Evolutionary conservation across 768 basidiomycete species (phyloP).

Genomic region (Chiua virens): DNA sequence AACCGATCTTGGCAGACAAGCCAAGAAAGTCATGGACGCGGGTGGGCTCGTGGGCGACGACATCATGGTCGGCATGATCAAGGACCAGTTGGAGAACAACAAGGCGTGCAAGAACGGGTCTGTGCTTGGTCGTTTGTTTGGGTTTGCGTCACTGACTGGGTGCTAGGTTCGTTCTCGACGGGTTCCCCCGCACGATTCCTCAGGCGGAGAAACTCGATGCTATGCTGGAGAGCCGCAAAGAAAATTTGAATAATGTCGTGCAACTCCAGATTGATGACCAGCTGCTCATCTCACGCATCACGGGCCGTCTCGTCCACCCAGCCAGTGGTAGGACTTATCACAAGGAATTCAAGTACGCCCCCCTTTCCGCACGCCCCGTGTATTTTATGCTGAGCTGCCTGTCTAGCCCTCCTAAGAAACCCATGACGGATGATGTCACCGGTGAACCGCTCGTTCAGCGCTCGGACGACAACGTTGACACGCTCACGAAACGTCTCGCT

Average conservation of each 20-base stretch:
- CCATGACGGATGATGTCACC: conserved; percentile 89
- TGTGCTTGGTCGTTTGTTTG: neutral
- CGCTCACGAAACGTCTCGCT: conserved; percentile 81
- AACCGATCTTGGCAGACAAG: conserved; percentile 84
- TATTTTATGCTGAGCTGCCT: conserved; percentile 8
- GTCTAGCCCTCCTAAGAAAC: conserved; percentile 91
- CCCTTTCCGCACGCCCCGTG: neutral
- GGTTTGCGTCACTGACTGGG: neutral
- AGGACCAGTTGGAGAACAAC: conserved; percentile 93
- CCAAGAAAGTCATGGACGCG: conserved; percentile 97
- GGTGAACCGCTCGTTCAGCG: conserved; percentile 97
- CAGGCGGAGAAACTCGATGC: conserved; percentile 95
- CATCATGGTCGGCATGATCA: conserved; percentile 97
- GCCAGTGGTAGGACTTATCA: conserved; percentile 91
- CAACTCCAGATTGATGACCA: conserved; percentile 92
- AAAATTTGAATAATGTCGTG: conserved; percentile 90
- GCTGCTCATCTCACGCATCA: conserved; percentile 95
- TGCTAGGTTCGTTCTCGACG: conserved; percentile 92
- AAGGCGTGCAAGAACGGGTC: conserved; percentile 93
- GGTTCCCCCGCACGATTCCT: conserved; percentile 97
- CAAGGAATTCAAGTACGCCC: conserved; percentile 85
- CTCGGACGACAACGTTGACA: conserved; percentile 97
- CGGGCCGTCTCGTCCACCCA: conserved; percentile 91
- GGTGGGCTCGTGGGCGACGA: conserved; percentile 96
- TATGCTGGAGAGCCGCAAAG: conserved; percentile 81